Evolutionary conservation across 83 land plant species (phyloP), one percentile per base, ranked within the genome.

Genomic region (Thuja plicata): DNA sequence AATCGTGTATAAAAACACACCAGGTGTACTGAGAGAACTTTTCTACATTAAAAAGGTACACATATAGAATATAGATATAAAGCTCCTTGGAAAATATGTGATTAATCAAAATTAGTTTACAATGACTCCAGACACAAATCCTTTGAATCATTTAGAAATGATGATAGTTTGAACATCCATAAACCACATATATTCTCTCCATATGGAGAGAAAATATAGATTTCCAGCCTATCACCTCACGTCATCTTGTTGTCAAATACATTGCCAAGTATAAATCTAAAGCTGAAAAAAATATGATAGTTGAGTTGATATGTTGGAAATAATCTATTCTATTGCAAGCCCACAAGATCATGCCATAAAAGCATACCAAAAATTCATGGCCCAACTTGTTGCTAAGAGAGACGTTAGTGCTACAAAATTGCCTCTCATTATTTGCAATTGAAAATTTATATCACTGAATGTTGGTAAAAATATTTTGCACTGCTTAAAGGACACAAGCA

Each of bases 281-380:
- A 34, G 7, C 0, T 11, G 38, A 74, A 74, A 15, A 74, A 30
- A 1, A 38, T 38, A 74, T 3, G 32, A 0, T n/a, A 74, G 37
- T 15, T 74, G 35, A 8, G 2, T 30, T 34, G 0, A 27, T 34
- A 8, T 74, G 78, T 8, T 74, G 34, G 9, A 1, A 2, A n/a
- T 1, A n/a, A 74, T 34, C 1, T 30, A 0, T 0, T 0, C 1
- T 3, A 8, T 0, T 30, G 3, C 5, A n/a, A 30, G 1, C 30
- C 9, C 0, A 74, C 10, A 32, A 30, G 30, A 8, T 10, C 38
- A 9, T 1, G 7, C 3, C n/a, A 24, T 32, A 9, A 1, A 19
- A 5, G 3, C 32, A 27, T 76, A 34, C 11, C 38, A 52, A 3
- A 52, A 52, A 2, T 52, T 52, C 9, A 52, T 52, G 4, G 5